Base-by-base conservation (phyloP, 2,329 filamentous ascomycete genomes). In the Talaromyces sp. region DNA sequence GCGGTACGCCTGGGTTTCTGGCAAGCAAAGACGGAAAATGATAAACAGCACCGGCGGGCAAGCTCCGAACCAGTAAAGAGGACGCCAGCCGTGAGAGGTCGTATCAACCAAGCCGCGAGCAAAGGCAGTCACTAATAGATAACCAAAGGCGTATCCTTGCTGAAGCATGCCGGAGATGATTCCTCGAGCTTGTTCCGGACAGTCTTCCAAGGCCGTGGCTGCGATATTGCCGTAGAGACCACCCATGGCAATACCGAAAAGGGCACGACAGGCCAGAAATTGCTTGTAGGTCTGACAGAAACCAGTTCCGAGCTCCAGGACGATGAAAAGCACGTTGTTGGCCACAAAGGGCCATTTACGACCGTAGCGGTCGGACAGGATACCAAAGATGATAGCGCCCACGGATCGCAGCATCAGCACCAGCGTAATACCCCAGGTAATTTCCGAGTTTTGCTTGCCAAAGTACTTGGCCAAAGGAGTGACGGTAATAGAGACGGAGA, bases 31-130 rank as follows among this genome's bases (percentile, higher is more conserved):
- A 35, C 92, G 88, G 80, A 89, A 91, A 58, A 86, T 69, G 69
- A 96, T 96, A 74, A 96, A 88, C 32, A 96, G 73, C 1, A 92
- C 81, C 0, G 92, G 92, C 0, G 90, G 90, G 41, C 87, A 84
- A 6, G 91, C 90, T 12, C 88, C 91, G 72, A 96, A 96, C 91
- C 92, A 96, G 79, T 87, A 96, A 0, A 96, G 79, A 0, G 91
- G 90, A 8, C 92, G 82, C 92, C 92, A 96, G 57, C 83, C 86
- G 70, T 95, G 88, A 0, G 85, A 73, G 0, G 91, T 93, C 0
- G 91, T 94, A 72, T 89, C 78, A 55, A 80, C 79, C 2, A 81
- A 65, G 11, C 66, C 78, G 35, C 78, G 73, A 0, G 77, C 77
- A 67, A 85, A 84, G 10, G 82, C 81, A 0, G 81, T 81, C 0